These are phyloP conservation scores for Trichophyton verrucosum DNA, from an alignment of 2,329 filamentous ascomycete genomes.

Conservation along the genomic window DNA sequence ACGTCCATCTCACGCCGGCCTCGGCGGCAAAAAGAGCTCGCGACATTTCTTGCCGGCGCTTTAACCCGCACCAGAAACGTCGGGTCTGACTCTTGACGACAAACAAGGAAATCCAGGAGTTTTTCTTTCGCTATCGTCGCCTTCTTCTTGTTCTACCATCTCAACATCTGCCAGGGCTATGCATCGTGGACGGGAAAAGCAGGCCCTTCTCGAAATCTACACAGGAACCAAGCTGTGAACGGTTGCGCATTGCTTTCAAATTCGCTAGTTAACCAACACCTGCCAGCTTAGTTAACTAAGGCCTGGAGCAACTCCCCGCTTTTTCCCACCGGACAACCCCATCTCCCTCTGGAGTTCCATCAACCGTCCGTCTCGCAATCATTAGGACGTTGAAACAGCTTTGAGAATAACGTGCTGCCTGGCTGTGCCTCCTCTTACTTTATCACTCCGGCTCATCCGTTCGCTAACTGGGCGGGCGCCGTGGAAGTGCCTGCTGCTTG, in stretches of 20 bases:
- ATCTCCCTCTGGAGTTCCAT: neutral
- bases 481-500: neutral
- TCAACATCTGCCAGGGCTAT: neutral
- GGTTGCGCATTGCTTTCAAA: neutral
- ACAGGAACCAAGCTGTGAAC: neutral
- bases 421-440: neutral
- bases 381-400: neutral
- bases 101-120: neutral
- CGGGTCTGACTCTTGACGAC: neutral
- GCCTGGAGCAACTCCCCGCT: neutral
- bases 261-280: neutral
- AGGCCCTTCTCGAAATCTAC: neutral
- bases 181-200: neutral
- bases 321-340: neutral
- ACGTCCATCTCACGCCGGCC: neutral
- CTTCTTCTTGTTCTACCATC: neutral
- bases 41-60: neutral
- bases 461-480: neutral
- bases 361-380: neutral
- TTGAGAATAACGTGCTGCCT: neutral
- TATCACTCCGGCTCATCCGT: neutral
- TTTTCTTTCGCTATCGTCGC: neutral
- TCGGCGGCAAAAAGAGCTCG: neutral
- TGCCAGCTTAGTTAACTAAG: neutral
- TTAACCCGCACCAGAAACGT: neutral